A percentile compares a stretch with the other conserved stretches of the same genome.
Conservation (phyloP, 1,139 yeast genomes). For the Pichia sp. region DNA sequence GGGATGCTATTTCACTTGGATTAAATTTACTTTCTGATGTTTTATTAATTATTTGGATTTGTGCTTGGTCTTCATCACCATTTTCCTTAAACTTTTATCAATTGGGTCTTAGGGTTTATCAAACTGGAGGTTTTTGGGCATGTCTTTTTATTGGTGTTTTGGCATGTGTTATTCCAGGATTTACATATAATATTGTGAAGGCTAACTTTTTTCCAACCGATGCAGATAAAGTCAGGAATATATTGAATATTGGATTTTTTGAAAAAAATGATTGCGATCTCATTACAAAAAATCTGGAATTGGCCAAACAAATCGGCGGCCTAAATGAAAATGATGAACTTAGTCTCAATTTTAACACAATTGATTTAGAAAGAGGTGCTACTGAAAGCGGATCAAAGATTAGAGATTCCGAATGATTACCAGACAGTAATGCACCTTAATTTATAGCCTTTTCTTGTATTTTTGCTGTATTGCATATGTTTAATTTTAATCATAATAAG, state of each 20-base stretch:
- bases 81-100: conserved; percentile 42
- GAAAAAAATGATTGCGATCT: conserved; percentile 19
- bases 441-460: neutral
- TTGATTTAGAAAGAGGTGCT: neutral
- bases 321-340: neutral
- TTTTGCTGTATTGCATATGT: neutral
- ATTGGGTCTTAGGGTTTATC: conserved; percentile 50
- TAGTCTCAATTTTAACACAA: neutral
- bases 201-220: conserved; percentile 46
- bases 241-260: conserved; percentile 40
- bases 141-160: conserved; percentile 41
- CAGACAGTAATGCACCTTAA: neutral
- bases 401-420: neutral
- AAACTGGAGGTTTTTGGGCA: conserved; percentile 49
- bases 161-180: conserved; percentile 46
- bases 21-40: conserved; percentile 45
- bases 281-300: conserved; percentile 1
- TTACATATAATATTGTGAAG: conserved; percentile 41
- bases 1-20: conserved; percentile 54
- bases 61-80: conserved; percentile 47
- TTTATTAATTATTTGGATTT: conserved; percentile 55
- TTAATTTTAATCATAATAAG: neutral
- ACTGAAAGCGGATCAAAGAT: neutral
- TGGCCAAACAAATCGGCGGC: conserved; percentile 8
- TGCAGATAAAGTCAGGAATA: conserved; percentile 49